Base-by-base conservation (phyloP, 2,329 filamentous ascomycete genomes). In the Aspergillus melleus region DNA sequence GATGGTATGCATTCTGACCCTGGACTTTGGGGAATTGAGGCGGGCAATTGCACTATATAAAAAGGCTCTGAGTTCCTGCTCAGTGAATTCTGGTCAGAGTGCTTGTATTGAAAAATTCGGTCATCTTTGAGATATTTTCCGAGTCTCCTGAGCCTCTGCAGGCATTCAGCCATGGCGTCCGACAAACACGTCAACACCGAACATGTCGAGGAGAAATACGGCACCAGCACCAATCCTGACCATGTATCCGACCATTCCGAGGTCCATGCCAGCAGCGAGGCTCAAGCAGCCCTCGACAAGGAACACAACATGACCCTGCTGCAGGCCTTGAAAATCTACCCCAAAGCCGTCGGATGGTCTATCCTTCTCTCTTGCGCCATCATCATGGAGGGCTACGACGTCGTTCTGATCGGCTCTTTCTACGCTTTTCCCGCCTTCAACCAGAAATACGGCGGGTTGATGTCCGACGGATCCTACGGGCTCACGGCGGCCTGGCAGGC, bases 351-450 rank as follows among this genome's bases (percentile, higher is more conserved):
- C 12, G 68, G 60, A 11, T 78, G 75, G 75, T 73, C 72, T 2
- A 56, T 76, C 50, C 55, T 77, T 2, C 57, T 77, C 10, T 76
- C 74, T 6, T 70, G 70, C 0, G 68, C 67, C 30, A 68, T 79
- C 39, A 65, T 76, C 49, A 78, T 78, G 76, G 76, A 77, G 61
- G 76, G 75, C 3, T 77, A 72, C 61, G 74, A 79, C 54, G 67
- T 70, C 6, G 65, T 68, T 6, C 69, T 78, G 20, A 70, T 78
- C 57, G 63, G 64, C 30, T 64, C 55, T 19, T 61, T 78, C 16
- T 71, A 89, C 46, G 44, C 49, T 19, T 56, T 36, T 12, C 62
- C 46, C 22, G 59, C 52, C 20, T 61, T 64, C 57, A 60, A 63
- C 26, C 26, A 57, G 22, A 65, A 64, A 56, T 66, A 61, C 53